A percentile compares a stretch with the other conserved stretches of the same genome.
Conservation (phyloP, 1,284 basidiomycete species). For the Microbotryomycetes sp. region DNA sequence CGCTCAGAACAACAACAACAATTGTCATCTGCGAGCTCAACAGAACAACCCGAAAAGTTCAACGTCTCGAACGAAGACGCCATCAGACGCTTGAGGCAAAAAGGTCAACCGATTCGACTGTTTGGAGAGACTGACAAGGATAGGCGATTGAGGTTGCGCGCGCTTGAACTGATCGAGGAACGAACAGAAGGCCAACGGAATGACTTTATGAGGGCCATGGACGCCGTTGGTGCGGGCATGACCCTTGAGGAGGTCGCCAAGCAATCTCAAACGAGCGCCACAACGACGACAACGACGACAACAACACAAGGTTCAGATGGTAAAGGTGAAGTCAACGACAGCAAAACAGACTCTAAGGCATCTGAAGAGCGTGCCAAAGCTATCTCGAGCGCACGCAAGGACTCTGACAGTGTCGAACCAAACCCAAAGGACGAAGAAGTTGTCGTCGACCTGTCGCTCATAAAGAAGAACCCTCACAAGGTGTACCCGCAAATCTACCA, state of each 20-base stretch:
- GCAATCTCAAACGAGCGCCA: too few relatives aligned
- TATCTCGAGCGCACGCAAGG: constrained; percentile 15
- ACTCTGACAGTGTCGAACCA: constrained; percentile 1
- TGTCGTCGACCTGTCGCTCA: constrained; percentile 65
- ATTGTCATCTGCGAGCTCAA: background rate
- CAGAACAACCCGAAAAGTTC: constrained; percentile 54
- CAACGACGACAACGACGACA: constrained; percentile 20
- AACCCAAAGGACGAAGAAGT: constrained; percentile 46
- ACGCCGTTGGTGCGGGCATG: constrained; percentile 62
- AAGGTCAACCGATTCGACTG: constrained; percentile 87
- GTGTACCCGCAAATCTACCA: constrained; percentile 97
- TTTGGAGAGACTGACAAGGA: constrained; percentile 96
- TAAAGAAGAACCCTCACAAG: constrained; percentile 91
- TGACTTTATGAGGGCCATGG: constrained; percentile 88
- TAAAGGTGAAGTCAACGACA: constrained; percentile 48
- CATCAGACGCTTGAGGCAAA: constrained; percentile 74
- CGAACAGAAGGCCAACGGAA: constrained; percentile 62
- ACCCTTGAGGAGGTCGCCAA: constrained; percentile 59
- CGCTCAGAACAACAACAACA: constrained; percentile 1
- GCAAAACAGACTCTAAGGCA: constrained; percentile 41
- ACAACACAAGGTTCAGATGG: constrained; percentile 32
- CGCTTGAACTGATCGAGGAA: constrained; percentile 89
- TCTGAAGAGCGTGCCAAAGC: constrained; percentile 50
- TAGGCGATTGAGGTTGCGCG: constrained; percentile 76
- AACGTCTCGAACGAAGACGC: constrained; percentile 93